Evolutionary conservation across 495 filamentous ascomycete species (phyloP).

Genomic region (Terfezia boudieri): DNA sequence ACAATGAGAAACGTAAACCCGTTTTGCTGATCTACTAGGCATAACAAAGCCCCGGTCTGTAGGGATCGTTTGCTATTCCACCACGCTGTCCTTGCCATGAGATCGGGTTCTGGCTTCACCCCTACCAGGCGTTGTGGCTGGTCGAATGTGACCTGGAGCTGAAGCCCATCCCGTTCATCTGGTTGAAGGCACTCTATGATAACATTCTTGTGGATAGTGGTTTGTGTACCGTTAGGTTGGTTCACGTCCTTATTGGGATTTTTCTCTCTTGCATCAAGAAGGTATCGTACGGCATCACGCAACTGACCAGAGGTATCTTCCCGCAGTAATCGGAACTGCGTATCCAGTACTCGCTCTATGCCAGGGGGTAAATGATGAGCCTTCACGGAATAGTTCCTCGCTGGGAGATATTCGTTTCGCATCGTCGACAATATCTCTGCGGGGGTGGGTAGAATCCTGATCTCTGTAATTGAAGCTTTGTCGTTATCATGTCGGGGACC

Average conservation of each 20-base stretch:
- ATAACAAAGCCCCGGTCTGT: conserved; percentile 34
- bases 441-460: conserved; percentile 39
- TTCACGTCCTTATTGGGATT: conserved; percentile 4
- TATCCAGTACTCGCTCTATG: conserved; percentile 38
- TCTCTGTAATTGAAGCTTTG: conserved; percentile 32
- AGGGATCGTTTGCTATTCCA: conserved; percentile 37
- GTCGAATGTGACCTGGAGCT: conserved; percentile 22
- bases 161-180: not conserved
- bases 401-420: conserved; percentile 37
- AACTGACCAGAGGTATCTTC: conserved; percentile 44
- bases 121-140: conserved; percentile 26
- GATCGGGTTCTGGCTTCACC: conserved; percentile 1
- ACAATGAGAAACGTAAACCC: conserved; percentile 34
- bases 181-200: conserved; percentile 21
- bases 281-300: conserved; percentile 30
- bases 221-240: conserved; percentile 10
- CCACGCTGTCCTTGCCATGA: conserved; percentile 30
- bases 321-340: conserved; percentile 45
- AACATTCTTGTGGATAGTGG: conserved; percentile 24
- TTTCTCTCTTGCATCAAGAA: conserved; percentile 18
- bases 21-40: conserved; percentile 28
- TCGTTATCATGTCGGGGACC: conserved; percentile 49
- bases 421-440: conserved; percentile 31
- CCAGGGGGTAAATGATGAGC: conserved; percentile 31
- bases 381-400: conserved; percentile 24